Base-by-base conservation (phyloP, 257 asterid genomes). In the Solanum lignicaule region DNA sequence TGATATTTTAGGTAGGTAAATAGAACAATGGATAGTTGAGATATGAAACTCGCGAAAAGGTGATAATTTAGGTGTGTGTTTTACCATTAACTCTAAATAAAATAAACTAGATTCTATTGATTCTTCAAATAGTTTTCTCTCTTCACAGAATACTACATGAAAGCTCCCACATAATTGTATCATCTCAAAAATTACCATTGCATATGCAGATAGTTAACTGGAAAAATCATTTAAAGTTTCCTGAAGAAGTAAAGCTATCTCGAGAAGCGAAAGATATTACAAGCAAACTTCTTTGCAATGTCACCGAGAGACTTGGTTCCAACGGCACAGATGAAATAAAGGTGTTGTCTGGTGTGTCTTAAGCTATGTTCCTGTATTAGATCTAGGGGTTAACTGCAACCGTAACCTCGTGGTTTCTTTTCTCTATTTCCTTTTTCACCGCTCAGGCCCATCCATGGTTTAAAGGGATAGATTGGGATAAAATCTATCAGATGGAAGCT, bases 161-260 rank as follows among this genome's bases (percentile, higher is more conserved):
- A 78, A 78, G 36, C 32, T 25, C 58, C 62, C 62, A 13, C 9
- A 16, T 55, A 79, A 27, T 43, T 79, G 23, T 79, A 15, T 41
- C 27, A 43, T 79, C 85, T 79, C n/a, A 79, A 46, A 55, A 2
- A 31, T 18, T 82, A 16, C 69, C 65, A 18, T 82, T 48, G 43
- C 25, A 14, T 52, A 23, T 89, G 90, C 95, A 96, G 99, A 95
- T 96, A 85, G 98, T 96, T 90, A 96, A 96, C 93, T 96, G 99
- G 99, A 96, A 89, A 93, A 88, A 96, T 86, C 98, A 96, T 93
- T 88, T 96, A 78, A 96, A 93, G 91, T 96, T 96, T 88, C 99
- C 99, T 5, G 98, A 94, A 90, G 99, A 96, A 94, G 98, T 97
- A 87, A 93, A 91, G 90, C 94, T 96, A 73, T 90, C 98, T 35